phyloP scores from a whole-genome alignment of 163 green algal genomes.

The Prototheca cutis region DNA sequence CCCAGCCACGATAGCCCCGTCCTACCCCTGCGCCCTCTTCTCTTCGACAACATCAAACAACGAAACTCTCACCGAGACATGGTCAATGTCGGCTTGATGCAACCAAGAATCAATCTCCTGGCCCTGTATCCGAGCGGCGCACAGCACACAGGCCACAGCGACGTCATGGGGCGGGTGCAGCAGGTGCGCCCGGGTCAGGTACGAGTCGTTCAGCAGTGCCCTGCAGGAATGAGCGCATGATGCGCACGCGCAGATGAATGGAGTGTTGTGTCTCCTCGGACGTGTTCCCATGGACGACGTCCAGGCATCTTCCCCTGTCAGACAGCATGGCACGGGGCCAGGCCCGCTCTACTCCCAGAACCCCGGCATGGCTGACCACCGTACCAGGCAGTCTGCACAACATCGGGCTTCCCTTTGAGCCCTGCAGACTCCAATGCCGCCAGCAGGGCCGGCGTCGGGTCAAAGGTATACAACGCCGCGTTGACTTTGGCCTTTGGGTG shows the following conservation, averaged over 20 bases:
- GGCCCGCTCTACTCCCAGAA: too few species aligned
- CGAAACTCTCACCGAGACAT: conserved; percentile 5
- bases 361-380: too few species aligned
- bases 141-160: conserved; percentile 42
- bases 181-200: conserved; percentile 50
- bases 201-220: conserved; percentile 62
- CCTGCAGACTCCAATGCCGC: background rate
- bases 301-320: too few species aligned
- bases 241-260: background rate
- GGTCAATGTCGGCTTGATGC: conserved; percentile 1
- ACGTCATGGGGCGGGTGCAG: conserved; percentile 60
- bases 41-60: too few species aligned
- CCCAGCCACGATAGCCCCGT: too few species aligned
- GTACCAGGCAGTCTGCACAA: background rate
- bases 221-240: conserved; percentile 10
- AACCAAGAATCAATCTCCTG: conserved; percentile 10
- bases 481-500: background rate
- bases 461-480: background rate
- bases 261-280: too few species aligned
- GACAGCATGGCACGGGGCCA: too few species aligned
- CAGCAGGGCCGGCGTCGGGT: background rate
- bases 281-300: too few species aligned
- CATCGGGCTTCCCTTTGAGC: background rate
- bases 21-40: too few species aligned
- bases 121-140: conserved; percentile 1